phyloP scores from a whole-genome alignment of 495 filamentous ascomycete species.

The Chlorociboria aeruginascens region DNA sequence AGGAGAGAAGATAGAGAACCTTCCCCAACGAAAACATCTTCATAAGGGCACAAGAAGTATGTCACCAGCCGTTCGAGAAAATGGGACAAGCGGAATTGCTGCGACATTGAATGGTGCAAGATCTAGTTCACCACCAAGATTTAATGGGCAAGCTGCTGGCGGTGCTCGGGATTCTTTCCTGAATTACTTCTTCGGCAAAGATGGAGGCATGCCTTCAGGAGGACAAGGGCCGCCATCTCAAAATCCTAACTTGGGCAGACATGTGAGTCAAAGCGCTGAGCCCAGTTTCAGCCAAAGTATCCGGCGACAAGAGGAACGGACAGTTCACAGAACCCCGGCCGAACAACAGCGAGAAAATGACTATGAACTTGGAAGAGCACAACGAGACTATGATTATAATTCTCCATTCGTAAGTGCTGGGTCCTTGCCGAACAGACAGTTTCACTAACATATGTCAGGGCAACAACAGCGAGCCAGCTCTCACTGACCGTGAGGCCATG shows the following conservation, averaged over 20 bases:
- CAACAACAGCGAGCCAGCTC: constrained; percentile 56
- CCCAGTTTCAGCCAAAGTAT: constrained; percentile 76
- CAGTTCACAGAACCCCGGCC: constrained; percentile 28
- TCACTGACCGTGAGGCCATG: constrained; percentile 90
- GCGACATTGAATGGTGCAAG: constrained; percentile 57
- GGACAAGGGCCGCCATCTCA: constrained; percentile 26
- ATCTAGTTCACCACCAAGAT: constrained; percentile 49
- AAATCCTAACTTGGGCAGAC: constrained; percentile 35
- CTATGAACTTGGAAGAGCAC: constrained; percentile 18
- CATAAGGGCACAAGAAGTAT: constrained; percentile 57
- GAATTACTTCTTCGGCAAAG: constrained; percentile 98
- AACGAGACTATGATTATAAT: constrained; percentile 35
- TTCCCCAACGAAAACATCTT: constrained; percentile 48
- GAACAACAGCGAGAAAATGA: constrained; percentile 23
- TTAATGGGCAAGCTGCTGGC: constrained; percentile 35
- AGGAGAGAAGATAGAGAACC: constrained; percentile 30
- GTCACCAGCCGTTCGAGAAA: constrained; percentile 65
- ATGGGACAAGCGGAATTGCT: constrained; percentile 33
- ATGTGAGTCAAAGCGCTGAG: constrained; percentile 62
- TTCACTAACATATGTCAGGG: constrained; percentile 26
- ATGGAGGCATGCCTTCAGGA: constrained; percentile 38
- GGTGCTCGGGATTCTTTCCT: constrained; percentile 75
- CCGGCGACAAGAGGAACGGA: constrained; percentile 56
- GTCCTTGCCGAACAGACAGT: background rate
- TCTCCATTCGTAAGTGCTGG: constrained; percentile 44